A percentile compares a stretch with the other conserved stretches of the same genome.
phyloP scores from a whole-genome alignment of 805 yeast genomes.

The Suhomyces sp. region DNA sequence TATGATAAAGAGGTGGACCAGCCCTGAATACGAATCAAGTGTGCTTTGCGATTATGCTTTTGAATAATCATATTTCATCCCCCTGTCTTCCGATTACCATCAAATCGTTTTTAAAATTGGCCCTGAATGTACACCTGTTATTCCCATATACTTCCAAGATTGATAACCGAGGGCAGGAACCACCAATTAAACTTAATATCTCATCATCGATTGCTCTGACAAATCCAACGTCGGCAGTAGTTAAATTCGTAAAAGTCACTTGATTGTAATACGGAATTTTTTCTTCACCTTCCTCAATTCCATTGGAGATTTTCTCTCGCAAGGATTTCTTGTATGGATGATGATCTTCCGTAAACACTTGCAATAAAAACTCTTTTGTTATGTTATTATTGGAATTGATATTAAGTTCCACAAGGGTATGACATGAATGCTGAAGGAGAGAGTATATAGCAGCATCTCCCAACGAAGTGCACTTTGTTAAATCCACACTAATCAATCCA shows the following conservation, averaged over 20 bases:
- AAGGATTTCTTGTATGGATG: slow-evolving; percentile 23
- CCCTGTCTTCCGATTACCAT: slow-evolving; percentile 74
- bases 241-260: slow-evolving; percentile 53
- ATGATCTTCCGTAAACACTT: slow-evolving; percentile 39
- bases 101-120: slow-evolving; percentile 52
- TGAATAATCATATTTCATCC: slow-evolving; percentile 4
- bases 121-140: slow-evolving; percentile 61
- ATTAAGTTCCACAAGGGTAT: slow-evolving; percentile 66
- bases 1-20: no score
- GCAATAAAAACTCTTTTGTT: slow-evolving; percentile 49
- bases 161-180: slow-evolving; percentile 59
- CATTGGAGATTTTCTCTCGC: slow-evolving; percentile 14
- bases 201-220: slow-evolving; percentile 73
- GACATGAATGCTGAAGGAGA: slow-evolving; percentile 59
- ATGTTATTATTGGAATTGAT: slow-evolving; percentile 71
- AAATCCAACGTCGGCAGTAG: slow-evolving; percentile 75
- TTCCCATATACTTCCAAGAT: slow-evolving; percentile 81
- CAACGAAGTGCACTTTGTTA: slow-evolving; percentile 65
- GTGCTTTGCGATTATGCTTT: no score
- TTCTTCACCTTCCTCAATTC: slow-evolving; percentile 8
- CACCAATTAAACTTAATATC: slow-evolving; percentile 55
- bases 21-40: no score
- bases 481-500: slow-evolving; percentile 59
- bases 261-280: slow-evolving; percentile 16
- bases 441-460: slow-evolving; percentile 63